phyloP scores from a whole-genome alignment of 176 grass and related monocot species.

The Carex scoparia region DNA sequence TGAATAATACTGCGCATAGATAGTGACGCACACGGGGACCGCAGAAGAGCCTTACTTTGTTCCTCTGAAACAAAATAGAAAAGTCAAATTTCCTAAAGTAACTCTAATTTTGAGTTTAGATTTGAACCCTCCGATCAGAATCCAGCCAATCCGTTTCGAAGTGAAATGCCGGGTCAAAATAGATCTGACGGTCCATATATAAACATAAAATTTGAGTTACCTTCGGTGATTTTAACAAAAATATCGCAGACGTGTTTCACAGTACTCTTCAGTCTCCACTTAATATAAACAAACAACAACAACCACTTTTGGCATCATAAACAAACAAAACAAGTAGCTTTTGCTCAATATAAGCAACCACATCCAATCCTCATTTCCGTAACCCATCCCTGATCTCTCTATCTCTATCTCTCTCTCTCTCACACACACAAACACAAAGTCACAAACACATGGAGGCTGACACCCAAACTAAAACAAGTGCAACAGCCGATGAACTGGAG shows the following conservation, averaged over 20 bases:
- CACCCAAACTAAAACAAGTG: neutral
- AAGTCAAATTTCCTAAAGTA: too few species aligned
- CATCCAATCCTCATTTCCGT: neutral
- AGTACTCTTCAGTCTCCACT: too few species aligned
- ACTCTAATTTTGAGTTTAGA: too few species aligned
- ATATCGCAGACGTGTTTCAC: too few species aligned
- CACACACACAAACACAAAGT: neutral
- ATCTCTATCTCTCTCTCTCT: neutral
- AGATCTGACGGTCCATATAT: too few species aligned
- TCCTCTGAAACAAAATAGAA: neutral
- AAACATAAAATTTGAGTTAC: too few species aligned
- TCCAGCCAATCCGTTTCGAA: too few species aligned
- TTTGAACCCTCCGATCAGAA: too few species aligned
- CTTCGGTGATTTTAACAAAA: too few species aligned
- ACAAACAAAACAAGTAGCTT: neutral
- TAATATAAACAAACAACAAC: neutral
- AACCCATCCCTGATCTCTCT: neutral
- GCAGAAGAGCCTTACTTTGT: neutral
- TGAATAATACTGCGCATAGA: neutral
- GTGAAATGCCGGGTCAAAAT: too few species aligned
- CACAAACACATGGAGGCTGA: conserved; percentile 34
- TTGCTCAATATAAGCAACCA: too few species aligned
- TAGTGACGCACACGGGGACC: neutral
- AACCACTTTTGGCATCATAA: neutral
- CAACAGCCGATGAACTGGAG: conserved; percentile 7